Evolutionary conservation across 345 rosid genomes (phyloP), one percentile per base, ranked within the genome.

Genomic region (Turritis glabra): DNA sequence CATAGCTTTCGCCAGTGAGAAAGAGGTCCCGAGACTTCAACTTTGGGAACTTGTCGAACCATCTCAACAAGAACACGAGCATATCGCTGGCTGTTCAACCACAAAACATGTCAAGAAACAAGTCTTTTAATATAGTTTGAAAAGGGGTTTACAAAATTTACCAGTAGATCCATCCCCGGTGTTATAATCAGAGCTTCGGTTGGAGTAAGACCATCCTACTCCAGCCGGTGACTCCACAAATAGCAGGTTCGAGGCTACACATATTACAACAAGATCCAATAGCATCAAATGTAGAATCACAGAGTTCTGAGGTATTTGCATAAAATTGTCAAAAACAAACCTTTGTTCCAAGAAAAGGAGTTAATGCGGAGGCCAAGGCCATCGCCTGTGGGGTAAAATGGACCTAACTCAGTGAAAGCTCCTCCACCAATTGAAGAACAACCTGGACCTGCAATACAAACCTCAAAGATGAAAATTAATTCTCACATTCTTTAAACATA

Each of bases 201-300:
- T 89, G 9, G 98, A 90, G 85, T 93, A 93, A 53, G 98, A 93
- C 96, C 97, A 90, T 58, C 96, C 97, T 43, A 90, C 98, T 77
- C 97, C 97, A 38, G 87, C 96, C 22, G 96, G 98, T 70, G 97
- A 93, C 79, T 93, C 97, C 54, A 90, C 88, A 83, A 91, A 93
- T 8, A 89, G 90, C 64, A 93, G 79, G 81, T 93, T 89, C 14
- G 98, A 93, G 35, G 85, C 98, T 89, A 76, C 71, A 77, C 30
- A 61, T 37, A 33, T 14, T 18, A 30, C 17, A 43, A 46, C 2
- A 27, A 57, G 19, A 26, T 41, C 19, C 27, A 60, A 13, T 7
- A 44, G 21, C 65, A 65, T 55, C 48, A 74, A 13, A 54, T 7
- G 1, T 23, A 64, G 22, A 43, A 73, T 44, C 58, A 54, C 18